Evolutionary conservation across 129 eudicot genomes (phyloP).

Genomic region (Deinandra increscens): DNA sequence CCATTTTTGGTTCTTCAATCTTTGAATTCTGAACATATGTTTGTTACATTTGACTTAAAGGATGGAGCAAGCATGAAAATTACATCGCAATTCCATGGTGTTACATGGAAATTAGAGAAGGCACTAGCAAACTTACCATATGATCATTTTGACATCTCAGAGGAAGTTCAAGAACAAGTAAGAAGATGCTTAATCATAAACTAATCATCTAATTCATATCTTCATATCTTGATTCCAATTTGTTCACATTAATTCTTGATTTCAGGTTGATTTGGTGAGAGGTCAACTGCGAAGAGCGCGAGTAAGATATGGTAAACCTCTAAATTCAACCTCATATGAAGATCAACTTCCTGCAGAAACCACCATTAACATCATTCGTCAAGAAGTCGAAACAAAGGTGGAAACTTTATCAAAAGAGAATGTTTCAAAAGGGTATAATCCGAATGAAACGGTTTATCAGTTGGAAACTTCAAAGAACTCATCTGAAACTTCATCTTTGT

Average conservation of each 20-base stretch:
- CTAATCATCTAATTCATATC: constrained; percentile 9
- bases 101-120: constrained; percentile 78
- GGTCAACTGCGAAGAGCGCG: constrained; percentile 67
- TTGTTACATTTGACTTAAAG: constrained; percentile 44
- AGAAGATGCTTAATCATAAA: constrained; percentile 7
- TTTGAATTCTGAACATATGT: background rate
- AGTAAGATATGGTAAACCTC: constrained; percentile 53
- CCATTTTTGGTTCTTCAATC: background rate
- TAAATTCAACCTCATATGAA: constrained; percentile 39
- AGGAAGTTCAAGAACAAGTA: constrained; percentile 93
- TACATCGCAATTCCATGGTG: constrained; percentile 76
- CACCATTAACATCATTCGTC: constrained; percentile 41
- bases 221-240: background rate
- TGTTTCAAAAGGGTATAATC: constrained; percentile 27
- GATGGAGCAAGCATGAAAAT: constrained; percentile 73
- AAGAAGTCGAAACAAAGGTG: constrained; percentile 34
- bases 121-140: constrained; percentile 59
- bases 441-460: constrained; percentile 30
- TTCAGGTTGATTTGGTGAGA: constrained; percentile 72
- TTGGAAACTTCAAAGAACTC: constrained; percentile 38
- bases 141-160: constrained; percentile 70
- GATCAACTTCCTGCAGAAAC: constrained; percentile 36
- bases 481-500: constrained; percentile 26
- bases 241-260: constrained; percentile 3
- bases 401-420: constrained; percentile 27